phyloP scores from a whole-genome alignment of 2,329 filamentous ascomycete species.

The Alternaria gaisen region DNA sequence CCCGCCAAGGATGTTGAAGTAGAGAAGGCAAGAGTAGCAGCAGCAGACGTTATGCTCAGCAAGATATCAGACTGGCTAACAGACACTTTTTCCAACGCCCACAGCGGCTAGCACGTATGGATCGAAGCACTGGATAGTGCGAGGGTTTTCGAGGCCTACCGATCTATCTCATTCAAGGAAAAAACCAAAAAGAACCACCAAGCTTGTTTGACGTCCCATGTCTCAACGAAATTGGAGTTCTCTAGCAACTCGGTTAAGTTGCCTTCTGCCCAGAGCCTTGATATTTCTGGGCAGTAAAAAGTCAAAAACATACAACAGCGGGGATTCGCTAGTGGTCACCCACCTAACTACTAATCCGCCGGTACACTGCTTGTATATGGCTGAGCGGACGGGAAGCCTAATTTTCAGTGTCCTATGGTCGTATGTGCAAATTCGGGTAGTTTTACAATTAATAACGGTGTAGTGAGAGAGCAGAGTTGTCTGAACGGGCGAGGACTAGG shows the following conservation, averaged over 20 bases:
- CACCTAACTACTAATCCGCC: not conserved
- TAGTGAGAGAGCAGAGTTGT: accelerated
- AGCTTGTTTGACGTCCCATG: not conserved
- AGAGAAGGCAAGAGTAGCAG: not conserved
- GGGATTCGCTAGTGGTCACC: not conserved
- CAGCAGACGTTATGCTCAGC: not conserved
- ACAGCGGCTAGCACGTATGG: not conserved
- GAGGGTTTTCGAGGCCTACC: not conserved
- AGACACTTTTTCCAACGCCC: not conserved
- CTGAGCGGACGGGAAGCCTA: not conserved
- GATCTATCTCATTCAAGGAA: too few relatives aligned
- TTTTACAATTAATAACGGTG: accelerated
- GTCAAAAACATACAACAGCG: not conserved
- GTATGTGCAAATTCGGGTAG: not conserved
- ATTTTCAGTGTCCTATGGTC: not conserved
- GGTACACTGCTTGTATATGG: not conserved
- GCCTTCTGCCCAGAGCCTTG: not conserved
- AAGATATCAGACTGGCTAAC: not conserved
- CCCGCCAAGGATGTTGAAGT: too few relatives aligned
- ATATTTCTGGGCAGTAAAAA: not conserved
- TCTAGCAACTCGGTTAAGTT: not conserved
- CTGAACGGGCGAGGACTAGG: too few relatives aligned
- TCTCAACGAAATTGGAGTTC: not conserved
- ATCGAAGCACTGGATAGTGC: not conserved
- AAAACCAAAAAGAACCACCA: not conserved